Conservation (phyloP, 345 rosid genomes). For the Microcos paniculata region DNA sequence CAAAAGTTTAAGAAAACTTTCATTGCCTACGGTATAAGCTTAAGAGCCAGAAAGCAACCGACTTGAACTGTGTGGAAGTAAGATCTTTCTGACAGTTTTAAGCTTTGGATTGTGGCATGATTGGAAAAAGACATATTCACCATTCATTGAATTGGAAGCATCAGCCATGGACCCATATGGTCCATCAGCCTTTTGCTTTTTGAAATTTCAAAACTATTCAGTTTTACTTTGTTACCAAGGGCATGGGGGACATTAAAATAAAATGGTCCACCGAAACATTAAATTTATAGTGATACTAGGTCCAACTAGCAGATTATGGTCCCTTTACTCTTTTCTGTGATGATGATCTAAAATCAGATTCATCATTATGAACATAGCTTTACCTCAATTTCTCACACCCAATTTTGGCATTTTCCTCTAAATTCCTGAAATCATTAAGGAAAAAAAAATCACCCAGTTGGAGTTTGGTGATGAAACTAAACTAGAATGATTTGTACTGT, state of each 20-base stretch:
- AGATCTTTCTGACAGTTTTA: neutral
- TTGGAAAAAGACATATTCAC: neutral
- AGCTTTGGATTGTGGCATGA: neutral
- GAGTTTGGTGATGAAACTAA: neutral
- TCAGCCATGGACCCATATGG: neutral
- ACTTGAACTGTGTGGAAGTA: neutral
- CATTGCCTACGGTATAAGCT: neutral
- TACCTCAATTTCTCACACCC: neutral
- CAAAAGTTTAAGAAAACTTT: neutral
- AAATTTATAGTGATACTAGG: neutral
- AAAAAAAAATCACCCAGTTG: neutral
- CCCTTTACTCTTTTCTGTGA: neutral
- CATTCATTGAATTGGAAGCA: constrained; percentile 8
- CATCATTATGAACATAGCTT: neutral
- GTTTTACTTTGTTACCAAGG: neutral
- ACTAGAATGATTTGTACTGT: neutral
- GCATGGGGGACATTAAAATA: neutral
- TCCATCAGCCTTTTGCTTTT: neutral
- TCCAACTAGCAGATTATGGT: neutral
- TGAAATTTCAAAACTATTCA: neutral
- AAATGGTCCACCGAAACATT: neutral
- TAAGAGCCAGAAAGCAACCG: neutral
- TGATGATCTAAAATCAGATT: neutral
- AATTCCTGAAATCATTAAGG: no score
- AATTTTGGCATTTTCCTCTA: neutral